These are phyloP conservation scores for Emmonsiellopsis sp. DNA, from an alignment of 2,329 filamentous ascomycete species.

Conservation along the genomic window DNA sequence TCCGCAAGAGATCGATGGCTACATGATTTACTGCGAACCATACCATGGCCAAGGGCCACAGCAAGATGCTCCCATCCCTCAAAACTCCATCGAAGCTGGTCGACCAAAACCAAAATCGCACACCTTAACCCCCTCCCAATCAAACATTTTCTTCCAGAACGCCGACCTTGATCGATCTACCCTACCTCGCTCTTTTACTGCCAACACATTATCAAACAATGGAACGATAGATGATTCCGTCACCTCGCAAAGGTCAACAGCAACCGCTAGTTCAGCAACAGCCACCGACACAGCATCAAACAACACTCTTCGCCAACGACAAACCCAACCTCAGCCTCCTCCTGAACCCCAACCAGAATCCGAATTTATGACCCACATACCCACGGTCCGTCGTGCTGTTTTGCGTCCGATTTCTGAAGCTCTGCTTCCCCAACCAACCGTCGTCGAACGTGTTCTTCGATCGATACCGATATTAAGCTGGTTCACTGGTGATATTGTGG, in stretches of 20 bases:
- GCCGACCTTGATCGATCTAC: conserved; percentile 27
- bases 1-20: conserved; percentile 62
- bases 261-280: conserved; percentile 36
- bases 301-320: conserved; percentile 22
- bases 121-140: conserved; percentile 28
- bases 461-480: conserved; percentile 62
- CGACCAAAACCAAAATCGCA: conserved; percentile 21
- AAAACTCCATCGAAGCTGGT: conserved; percentile 27
- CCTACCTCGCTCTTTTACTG: conserved; percentile 31
- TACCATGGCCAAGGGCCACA: conserved; percentile 58
- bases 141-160: conserved; percentile 24
- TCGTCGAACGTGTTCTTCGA: conserved; percentile 54
- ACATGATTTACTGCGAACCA: conserved; percentile 61
- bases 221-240: neutral
- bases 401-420: conserved; percentile 63
- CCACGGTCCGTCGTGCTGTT: conserved; percentile 55
- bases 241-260: conserved; percentile 26
- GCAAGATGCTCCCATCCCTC: conserved; percentile 55
- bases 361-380: conserved; percentile 50
- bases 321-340: conserved; percentile 10
- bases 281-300: conserved; percentile 20
- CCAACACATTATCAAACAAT: conserved; percentile 27
- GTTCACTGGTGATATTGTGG: conserved; percentile 52
- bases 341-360: conserved; percentile 23
- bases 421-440: conserved; percentile 58